These are phyloP conservation scores for Lipomyces yamadae DNA, from an alignment of 805 yeast genomes.

Conservation along the genomic window DNA sequence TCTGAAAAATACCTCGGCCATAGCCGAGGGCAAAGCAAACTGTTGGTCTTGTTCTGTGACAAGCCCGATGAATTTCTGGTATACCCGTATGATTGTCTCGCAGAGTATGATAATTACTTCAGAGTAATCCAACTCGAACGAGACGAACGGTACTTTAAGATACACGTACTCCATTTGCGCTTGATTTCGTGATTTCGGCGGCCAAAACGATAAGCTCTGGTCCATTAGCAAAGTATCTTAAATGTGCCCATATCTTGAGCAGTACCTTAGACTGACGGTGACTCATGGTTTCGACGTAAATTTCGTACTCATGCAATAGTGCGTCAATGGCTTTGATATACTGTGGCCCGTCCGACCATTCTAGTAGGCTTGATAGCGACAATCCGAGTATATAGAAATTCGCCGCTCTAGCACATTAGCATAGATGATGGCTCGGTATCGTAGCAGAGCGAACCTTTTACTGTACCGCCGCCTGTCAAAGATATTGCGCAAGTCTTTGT, in stretches of 20 bases:
- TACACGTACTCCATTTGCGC: neutral
- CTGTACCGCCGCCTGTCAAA: slow-evolving; percentile 1
- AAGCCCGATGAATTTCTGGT: neutral
- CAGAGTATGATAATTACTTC: slow-evolving; percentile 10
- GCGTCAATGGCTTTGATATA: slow-evolving; percentile 4
- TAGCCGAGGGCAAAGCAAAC: neutral
- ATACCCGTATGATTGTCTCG: slow-evolving; percentile 1
- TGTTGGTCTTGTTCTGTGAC: neutral
- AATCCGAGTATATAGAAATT: slow-evolving; percentile 7
- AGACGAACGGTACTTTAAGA: slow-evolving; percentile 3
- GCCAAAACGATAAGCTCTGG: neutral
- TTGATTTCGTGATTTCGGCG: slow-evolving; percentile 5
- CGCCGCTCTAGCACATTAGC: slow-evolving; percentile 5
- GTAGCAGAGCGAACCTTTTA: neutral
- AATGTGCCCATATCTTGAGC: neutral
- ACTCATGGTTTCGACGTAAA: slow-evolving; percentile 1
- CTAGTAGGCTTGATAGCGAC: slow-evolving; percentile 8
- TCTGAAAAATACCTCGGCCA: slow-evolving; percentile 2
- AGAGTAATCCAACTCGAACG: slow-evolving; percentile 14
- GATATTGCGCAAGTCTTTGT: neutral
- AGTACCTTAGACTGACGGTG: neutral
- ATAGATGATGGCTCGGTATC: neutral
- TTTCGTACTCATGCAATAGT: slow-evolving; percentile 13
- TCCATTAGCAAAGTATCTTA: neutral
- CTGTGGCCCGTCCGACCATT: neutral